A percentile compares a stretch with the other conserved stretches of the same genome.
phyloP scores from a whole-genome alignment of 1,284 basidiomycete species.

The Apiotrichum gracile region DNA sequence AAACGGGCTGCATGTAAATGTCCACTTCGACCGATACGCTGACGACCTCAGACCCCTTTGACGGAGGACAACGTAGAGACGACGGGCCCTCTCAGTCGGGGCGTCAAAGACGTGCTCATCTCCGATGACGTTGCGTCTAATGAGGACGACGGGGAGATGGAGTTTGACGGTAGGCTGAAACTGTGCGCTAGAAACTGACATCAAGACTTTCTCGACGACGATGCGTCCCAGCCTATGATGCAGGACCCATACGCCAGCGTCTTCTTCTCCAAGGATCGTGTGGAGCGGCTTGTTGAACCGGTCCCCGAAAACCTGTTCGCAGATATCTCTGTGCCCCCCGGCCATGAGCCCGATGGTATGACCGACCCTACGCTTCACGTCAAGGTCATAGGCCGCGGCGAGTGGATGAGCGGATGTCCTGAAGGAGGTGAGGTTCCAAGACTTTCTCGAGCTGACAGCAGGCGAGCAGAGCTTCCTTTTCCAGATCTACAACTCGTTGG shows the following conservation, averaged over 20 bases:
- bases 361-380: constrained; percentile 39
- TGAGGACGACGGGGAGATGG: constrained; percentile 48
- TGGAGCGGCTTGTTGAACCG: constrained; percentile 72
- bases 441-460: constrained; percentile 6
- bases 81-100: neutral
- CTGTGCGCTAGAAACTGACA: neutral
- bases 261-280: constrained; percentile 84
- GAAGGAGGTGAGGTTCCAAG: constrained; percentile 54
- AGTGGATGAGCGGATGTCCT: constrained; percentile 94
- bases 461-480: constrained; percentile 83
- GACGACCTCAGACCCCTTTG: no score
- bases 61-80: neutral
- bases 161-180: constrained; percentile 18
- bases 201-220: constrained; percentile 15
- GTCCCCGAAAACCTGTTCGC: constrained; percentile 55
- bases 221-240: constrained; percentile 33
- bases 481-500: constrained; percentile 68
- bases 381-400: constrained; percentile 72
- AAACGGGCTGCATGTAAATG: constrained; percentile 6
- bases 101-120: neutral
- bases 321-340: neutral
- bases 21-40: no score
- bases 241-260: constrained; percentile 80
- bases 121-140: constrained; percentile 33
- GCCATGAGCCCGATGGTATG: constrained; percentile 39